These are phyloP conservation scores for Sclerotinia sclerotiorum DNA, from an alignment of 2,329 filamentous ascomycete species.

Conservation along the genomic window DNA sequence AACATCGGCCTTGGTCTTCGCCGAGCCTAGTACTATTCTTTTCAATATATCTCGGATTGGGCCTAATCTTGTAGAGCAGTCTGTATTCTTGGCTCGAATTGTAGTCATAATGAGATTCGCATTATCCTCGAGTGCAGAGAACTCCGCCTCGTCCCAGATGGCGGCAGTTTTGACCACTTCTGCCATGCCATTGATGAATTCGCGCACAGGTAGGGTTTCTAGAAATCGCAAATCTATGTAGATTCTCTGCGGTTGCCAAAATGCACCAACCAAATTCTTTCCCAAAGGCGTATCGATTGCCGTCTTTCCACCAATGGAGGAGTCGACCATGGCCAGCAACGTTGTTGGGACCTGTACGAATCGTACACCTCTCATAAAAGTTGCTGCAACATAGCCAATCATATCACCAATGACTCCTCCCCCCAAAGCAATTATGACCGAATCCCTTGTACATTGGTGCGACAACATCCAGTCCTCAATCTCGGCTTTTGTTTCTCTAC, in stretches of 20 bases:
- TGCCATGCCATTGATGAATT: slow-evolving; percentile 98
- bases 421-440: slow-evolving; percentile 89
- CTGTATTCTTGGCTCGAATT: slow-evolving; percentile 60
- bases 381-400: slow-evolving; percentile 95
- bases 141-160: slow-evolving; percentile 90
- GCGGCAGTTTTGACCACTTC: slow-evolving; percentile 98
- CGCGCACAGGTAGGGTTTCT: slow-evolving; percentile 82
- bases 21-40: slow-evolving; percentile 78
- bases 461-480: slow-evolving; percentile 97
- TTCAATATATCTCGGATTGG: slow-evolving; percentile 71
- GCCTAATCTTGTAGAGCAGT: slow-evolving; percentile 57
- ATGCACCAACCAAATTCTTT: slow-evolving; percentile 93
- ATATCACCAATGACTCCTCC: slow-evolving; percentile 97
- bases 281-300: slow-evolving; percentile 95
- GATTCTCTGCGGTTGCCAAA: slow-evolving; percentile 93
- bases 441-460: slow-evolving; percentile 90
- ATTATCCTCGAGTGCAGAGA: slow-evolving; percentile 78
- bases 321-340: slow-evolving; percentile 95
- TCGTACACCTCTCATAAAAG: slow-evolving; percentile 95
- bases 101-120: slow-evolving; percentile 73
- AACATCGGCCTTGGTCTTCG: slow-evolving; percentile 90
- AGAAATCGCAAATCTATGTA: slow-evolving; percentile 94
- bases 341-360: slow-evolving; percentile 97
- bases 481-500: slow-evolving; percentile 86
- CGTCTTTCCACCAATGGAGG: slow-evolving; percentile 96